These are phyloP conservation scores for Peronospora destructor DNA, from an alignment of 352 stramenopile species.

Conservation along the genomic window DNA sequence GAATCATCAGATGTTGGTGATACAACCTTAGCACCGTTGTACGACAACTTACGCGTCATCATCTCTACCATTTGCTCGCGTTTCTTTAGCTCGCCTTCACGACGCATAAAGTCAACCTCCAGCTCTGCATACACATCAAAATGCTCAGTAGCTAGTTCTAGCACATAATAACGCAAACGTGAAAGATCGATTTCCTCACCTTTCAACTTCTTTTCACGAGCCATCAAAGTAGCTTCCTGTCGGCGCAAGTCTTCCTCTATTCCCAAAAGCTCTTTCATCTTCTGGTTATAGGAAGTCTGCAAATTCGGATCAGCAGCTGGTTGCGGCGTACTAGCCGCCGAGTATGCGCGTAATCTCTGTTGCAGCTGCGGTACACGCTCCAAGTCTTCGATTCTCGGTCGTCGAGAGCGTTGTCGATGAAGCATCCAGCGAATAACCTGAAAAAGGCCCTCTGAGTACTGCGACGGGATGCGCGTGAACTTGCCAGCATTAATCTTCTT, in stretches of 20 bases:
- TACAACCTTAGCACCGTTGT: constrained; percentile 50
- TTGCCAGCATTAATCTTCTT: constrained; percentile 92
- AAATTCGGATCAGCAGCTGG: constrained; percentile 52
- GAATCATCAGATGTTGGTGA: constrained; percentile 74
- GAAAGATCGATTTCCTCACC: constrained; percentile 19
- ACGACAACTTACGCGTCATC: constrained; percentile 68
- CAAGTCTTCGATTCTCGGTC: constrained; percentile 79
- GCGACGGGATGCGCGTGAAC: constrained; percentile 84
- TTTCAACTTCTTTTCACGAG: constrained; percentile 82
- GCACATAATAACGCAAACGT: neutral
- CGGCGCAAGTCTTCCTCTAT: constrained; percentile 83
- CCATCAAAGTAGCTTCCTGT: constrained; percentile 76
- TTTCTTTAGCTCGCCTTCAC: constrained; percentile 80
- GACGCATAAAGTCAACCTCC: constrained; percentile 69
- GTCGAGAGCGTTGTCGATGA: constrained; percentile 71
- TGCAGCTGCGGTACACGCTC: constrained; percentile 76
- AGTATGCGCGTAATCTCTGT: constrained; percentile 74
- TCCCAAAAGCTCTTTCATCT: constrained; percentile 82
- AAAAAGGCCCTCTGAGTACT: constrained; percentile 89
- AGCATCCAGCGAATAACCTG: constrained; percentile 89
- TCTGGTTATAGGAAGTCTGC: constrained; percentile 76
- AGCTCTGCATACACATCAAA: constrained; percentile 36
- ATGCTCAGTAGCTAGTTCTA: neutral
- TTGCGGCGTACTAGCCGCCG: constrained; percentile 37
- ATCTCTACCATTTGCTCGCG: constrained; percentile 81